Percentiles rank a stretch among this genome's conserved stretches.
phyloP scores from a whole-genome alignment of 768 basidiomycete genomes.

The Tricholoma matsutake region DNA sequence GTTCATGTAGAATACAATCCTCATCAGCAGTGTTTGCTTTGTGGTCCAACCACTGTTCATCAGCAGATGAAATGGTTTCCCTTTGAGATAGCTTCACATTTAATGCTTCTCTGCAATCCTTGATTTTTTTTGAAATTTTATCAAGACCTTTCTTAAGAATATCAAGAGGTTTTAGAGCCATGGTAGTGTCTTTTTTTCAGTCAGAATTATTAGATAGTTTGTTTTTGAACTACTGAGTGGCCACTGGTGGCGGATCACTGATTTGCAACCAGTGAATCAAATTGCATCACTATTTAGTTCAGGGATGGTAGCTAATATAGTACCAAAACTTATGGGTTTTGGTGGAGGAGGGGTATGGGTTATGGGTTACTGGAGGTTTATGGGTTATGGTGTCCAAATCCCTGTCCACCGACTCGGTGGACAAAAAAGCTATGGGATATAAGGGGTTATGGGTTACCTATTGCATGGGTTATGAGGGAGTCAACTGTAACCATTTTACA shows the following conservation, averaged over 20 bases:
- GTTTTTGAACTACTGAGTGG: background rate
- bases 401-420: background rate
- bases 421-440: background rate
- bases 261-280: no score
- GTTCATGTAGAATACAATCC: background rate
- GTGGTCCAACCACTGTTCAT: no score
- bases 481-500: no score
- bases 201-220: background rate
- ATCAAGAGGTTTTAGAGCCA: background rate
- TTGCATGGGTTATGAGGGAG: background rate
- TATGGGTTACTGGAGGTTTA: background rate
- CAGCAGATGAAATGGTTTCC: background rate
- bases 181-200: background rate
- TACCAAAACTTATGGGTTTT: background rate
- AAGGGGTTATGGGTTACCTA: background rate
- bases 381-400: background rate
- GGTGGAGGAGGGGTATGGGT: background rate
- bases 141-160: no score
- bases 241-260: background rate
- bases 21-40: background rate
- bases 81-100: no score
- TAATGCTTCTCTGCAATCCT: no score
- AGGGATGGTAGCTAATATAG: background rate
- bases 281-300: background rate
- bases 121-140: no score